Evolutionary conservation across 2,329 filamentous ascomycete genomes (phyloP), one percentile per base, ranked within the genome.

Genomic region (Talaromyces sp.): DNA sequence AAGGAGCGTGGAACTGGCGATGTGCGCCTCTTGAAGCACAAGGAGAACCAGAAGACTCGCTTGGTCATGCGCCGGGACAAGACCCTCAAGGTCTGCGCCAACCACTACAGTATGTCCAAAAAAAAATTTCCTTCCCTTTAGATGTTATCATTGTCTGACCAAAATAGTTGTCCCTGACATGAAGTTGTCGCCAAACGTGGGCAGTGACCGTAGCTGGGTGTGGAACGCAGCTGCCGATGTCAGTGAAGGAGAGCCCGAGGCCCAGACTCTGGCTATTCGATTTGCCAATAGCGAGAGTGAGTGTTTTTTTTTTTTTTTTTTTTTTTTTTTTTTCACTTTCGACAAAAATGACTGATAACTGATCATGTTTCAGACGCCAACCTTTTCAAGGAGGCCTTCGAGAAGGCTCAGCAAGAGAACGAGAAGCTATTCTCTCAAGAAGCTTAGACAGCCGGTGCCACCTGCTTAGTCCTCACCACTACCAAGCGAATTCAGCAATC

Each of bases 61-160:
- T 83, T 99, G 71, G 95, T 99, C 70, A 99, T 99, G 95, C 90
- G 95, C 78, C 87, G 95, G 76, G 95, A 99, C 84, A 98, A 98
- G 91, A 99, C 95, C 64, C 87, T 98, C 82, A 99, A 99, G 86
- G 95, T 99, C 80, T 99, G 95, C 88, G 95, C 95, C 75, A 99
- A 99, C 84, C 95, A 99, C 85, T 99, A 99, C 81, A 89, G 93
- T 96, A 88, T 72, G 89, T 81, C 32, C n/a, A n/a, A n/a, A n/a
- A n/a, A n/a, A n/a, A n/a, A n/a, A n/a, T n/a, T n/a, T n/a, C n/a
- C n/a, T n/a, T n/a, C n/a, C n/a, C n/a, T n/a, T n/a, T n/a, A n/a
- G n/a, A n/a, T n/a, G n/a, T n/a, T n/a, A n/a, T n/a, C n/a, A n/a
- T n/a, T 21, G 2, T 41, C 17, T 13, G 17, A 58, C 9, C 56